Conservation (phyloP, 2,329 filamentous ascomycete species). For the Claviceps sp. region DNA sequence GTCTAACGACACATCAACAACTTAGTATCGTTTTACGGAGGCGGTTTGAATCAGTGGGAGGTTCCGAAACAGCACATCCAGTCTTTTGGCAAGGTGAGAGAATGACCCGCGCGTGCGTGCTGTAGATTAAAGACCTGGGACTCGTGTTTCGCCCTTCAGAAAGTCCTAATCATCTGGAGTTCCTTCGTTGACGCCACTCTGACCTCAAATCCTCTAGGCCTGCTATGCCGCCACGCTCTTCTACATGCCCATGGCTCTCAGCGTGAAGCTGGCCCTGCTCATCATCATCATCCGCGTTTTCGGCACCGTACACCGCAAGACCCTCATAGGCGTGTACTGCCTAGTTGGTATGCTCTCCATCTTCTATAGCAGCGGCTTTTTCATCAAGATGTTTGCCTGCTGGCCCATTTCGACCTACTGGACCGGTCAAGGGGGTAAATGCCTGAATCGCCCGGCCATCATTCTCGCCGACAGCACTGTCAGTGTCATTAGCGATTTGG, state of each 20-base stretch:
- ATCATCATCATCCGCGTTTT: slow-evolving; percentile 30
- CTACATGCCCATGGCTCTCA: slow-evolving; percentile 29
- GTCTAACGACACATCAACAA: background rate
- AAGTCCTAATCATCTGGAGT: background rate
- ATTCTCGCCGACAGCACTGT: slow-evolving; percentile 19
- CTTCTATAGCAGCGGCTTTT: slow-evolving; percentile 27
- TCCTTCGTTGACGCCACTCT: background rate
- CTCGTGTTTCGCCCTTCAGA: no score
- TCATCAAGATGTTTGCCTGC: slow-evolving; percentile 29
- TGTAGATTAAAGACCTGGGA: no score
- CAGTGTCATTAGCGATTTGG: slow-evolving; percentile 18
- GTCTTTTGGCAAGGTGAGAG: slow-evolving; percentile 21
- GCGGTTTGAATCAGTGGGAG: slow-evolving; percentile 22
- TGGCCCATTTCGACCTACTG: slow-evolving; percentile 28
- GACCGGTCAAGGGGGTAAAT: slow-evolving; percentile 16
- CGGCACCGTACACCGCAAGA: slow-evolving; percentile 24
- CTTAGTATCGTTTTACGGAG: slow-evolving; percentile 18
- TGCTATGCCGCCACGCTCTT: slow-evolving; percentile 30
- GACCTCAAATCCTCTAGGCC: slow-evolving; percentile 12
- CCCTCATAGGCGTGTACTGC: slow-evolving; percentile 23
- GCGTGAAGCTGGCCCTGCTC: slow-evolving; percentile 29
- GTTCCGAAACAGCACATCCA: slow-evolving; percentile 16
- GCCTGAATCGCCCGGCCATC: slow-evolving; percentile 21
- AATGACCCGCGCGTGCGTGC: background rate
- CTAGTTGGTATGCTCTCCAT: slow-evolving; percentile 22